Percentiles rank a stretch among this genome's conserved stretches.
Evolutionary conservation across 108 stramenopile species (phyloP).

Genomic region (Nannochloropsis salina): DNA sequence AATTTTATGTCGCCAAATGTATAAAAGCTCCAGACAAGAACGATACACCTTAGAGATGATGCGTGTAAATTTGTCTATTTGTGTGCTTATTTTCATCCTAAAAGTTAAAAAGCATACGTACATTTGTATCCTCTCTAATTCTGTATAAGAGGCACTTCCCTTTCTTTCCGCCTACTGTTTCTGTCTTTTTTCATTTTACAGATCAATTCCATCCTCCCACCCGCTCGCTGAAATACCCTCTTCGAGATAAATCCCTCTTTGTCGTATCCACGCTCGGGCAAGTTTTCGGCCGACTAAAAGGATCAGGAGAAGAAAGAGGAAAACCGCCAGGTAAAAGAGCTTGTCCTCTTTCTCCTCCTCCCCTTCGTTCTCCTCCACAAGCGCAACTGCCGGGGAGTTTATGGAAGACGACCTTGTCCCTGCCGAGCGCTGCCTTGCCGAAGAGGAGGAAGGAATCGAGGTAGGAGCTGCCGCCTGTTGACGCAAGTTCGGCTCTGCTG

Average conservation of each 20-base stretch:
- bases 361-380: not conserved
- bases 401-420: not conserved
- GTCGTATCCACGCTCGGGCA: not conserved
- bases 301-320: not conserved
- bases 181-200: too few species aligned
- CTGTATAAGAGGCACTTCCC: too few species aligned
- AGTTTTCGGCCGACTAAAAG: not conserved
- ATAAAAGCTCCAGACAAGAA: too few species aligned
- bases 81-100: too few species aligned
- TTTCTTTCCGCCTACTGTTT: too few species aligned
- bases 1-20: too few species aligned
- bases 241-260: not conserved
- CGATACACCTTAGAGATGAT: too few species aligned
- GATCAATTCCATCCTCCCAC: not conserved
- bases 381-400: not conserved
- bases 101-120: too few species aligned
- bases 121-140: too few species aligned
- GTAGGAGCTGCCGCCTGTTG: not conserved
- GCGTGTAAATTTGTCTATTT: too few species aligned
- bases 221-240: not conserved
- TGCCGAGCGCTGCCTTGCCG: not conserved
- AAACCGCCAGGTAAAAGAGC: not conserved
- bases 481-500: not conserved
- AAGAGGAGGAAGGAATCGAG: not conserved
- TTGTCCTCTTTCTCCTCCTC: constrained; percentile 14